Conservation (phyloP, 495 filamentous ascomycete species). For the Hyphodiscus hymeniophilus region DNA sequence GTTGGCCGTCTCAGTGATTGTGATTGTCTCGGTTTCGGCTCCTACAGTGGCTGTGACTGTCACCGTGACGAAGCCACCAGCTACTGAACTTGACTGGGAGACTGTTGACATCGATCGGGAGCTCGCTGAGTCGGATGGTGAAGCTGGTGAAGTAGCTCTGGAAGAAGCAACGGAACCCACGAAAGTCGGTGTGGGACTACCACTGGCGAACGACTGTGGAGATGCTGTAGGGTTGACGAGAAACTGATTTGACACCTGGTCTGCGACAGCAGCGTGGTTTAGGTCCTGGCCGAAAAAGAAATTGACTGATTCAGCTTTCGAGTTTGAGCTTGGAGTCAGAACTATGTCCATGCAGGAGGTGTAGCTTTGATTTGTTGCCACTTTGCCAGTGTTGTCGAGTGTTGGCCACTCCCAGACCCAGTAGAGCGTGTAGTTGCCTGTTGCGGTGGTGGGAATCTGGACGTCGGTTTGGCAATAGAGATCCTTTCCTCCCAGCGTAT, state of each 20-base stretch:
- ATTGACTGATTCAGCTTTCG: slow-evolving; percentile 12
- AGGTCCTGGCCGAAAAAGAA: slow-evolving; percentile 30
- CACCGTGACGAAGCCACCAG: slow-evolving; percentile 7
- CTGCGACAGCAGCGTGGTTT: slow-evolving; percentile 30
- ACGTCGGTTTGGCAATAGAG: slow-evolving; percentile 65
- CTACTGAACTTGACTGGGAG: background rate
- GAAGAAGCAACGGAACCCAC: no score
- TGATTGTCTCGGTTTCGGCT: background rate
- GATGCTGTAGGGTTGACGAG: slow-evolving; percentile 13
- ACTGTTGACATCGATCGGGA: no score
- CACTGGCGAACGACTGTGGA: no score
- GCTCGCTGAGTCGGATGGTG: background rate
- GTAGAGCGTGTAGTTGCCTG: slow-evolving; percentile 64
- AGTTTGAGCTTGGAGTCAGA: slow-evolving; percentile 24
- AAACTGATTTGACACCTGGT: slow-evolving; percentile 27
- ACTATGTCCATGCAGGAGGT: slow-evolving; percentile 78
- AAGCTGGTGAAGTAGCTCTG: no score
- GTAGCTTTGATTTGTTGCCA: slow-evolving; percentile 61
- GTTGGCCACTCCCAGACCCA: slow-evolving; percentile 94
- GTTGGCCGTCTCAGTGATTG: background rate
- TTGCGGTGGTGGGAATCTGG: slow-evolving; percentile 49
- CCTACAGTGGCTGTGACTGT: slow-evolving; percentile 1
- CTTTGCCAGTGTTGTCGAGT: slow-evolving; percentile 26
- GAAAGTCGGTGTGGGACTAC: no score
- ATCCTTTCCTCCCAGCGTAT: slow-evolving; percentile 12